phyloP scores from a whole-genome alignment of 2,329 filamentous ascomycete species.

The Verticillium isaacii region DNA sequence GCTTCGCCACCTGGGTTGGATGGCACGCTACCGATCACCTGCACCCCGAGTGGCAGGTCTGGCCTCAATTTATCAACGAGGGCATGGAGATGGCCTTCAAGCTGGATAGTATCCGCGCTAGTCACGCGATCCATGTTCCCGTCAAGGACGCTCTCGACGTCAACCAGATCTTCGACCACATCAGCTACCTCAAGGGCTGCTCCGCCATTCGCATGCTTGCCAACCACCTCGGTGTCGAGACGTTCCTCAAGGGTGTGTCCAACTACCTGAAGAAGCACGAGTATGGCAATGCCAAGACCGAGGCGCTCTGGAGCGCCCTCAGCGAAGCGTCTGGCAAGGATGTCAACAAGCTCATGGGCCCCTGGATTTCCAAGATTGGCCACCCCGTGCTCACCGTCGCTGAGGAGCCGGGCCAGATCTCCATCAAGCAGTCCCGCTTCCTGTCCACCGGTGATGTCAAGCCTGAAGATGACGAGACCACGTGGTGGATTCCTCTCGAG shows the following conservation, averaged over 20 bases:
- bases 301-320: slow-evolving; percentile 85
- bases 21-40: slow-evolving; percentile 90
- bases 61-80: slow-evolving; percentile 96
- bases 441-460: slow-evolving; percentile 87
- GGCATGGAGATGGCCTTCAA: slow-evolving; percentile 87
- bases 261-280: slow-evolving; percentile 84
- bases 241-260: slow-evolving; percentile 85
- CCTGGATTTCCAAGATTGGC: slow-evolving; percentile 94
- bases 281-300: slow-evolving; percentile 86
- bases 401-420: slow-evolving; percentile 79
- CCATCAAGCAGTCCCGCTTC: slow-evolving; percentile 82
- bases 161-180: slow-evolving; percentile 96
- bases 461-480: slow-evolving; percentile 83
- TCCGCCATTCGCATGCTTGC: slow-evolving; percentile 96
- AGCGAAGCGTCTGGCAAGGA: slow-evolving; percentile 84
- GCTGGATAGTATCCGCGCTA: slow-evolving; percentile 84
- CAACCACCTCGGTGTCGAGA: slow-evolving; percentile 79
- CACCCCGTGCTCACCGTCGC: slow-evolving; percentile 85
- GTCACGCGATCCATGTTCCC: slow-evolving; percentile 93
- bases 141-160: slow-evolving; percentile 87
- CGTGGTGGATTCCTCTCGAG: slow-evolving; percentile 92
- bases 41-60: slow-evolving; percentile 96
- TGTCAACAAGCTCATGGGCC: slow-evolving; percentile 81
- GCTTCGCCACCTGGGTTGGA: slow-evolving; percentile 97
- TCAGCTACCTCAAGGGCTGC: slow-evolving; percentile 94